Percentiles rank a stretch among this genome's conserved stretches.
phyloP scores from a whole-genome alignment of 352 stramenopile species.

The Pythium dissimile region DNA sequence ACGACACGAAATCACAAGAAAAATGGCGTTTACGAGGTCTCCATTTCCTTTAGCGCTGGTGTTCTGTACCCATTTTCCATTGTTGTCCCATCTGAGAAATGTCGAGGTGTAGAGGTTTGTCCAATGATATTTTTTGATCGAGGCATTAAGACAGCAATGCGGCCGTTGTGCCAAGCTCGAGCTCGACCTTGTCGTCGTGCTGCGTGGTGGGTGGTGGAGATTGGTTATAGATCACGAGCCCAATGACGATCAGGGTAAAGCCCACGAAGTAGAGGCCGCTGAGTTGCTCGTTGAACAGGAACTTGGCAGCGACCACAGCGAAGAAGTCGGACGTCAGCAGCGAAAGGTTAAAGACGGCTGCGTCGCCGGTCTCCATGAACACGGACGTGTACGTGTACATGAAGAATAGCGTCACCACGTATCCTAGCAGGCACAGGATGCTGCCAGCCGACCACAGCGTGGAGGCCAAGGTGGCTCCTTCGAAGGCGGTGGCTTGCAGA shows the following conservation, averaged over 20 bases:
- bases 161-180: constrained; percentile 26
- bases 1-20: constrained; percentile 22
- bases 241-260: constrained; percentile 72
- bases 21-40: constrained; percentile 11
- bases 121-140: background rate
- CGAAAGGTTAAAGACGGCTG: constrained; percentile 95
- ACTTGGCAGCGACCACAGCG: constrained; percentile 88
- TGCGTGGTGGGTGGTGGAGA: constrained; percentile 38
- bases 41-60: background rate
- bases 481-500: constrained; percentile 81
- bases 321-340: constrained; percentile 96
- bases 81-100: background rate
- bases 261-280: constrained; percentile 87
- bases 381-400: constrained; percentile 91
- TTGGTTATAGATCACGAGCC: constrained; percentile 74
- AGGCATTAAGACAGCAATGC: constrained; percentile 10
- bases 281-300: constrained; percentile 80
- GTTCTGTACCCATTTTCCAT: constrained; percentile 9
- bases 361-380: constrained; percentile 85
- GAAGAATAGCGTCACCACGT: constrained; percentile 79
- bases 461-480: constrained; percentile 45
- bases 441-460: constrained; percentile 57
- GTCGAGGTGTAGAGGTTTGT: background rate
- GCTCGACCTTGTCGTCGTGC: constrained; percentile 30
- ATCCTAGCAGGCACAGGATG: constrained; percentile 59